Base-by-base conservation (phyloP, 306 rosid genomes). In the Ammopiptanthus mongolicus region DNA sequence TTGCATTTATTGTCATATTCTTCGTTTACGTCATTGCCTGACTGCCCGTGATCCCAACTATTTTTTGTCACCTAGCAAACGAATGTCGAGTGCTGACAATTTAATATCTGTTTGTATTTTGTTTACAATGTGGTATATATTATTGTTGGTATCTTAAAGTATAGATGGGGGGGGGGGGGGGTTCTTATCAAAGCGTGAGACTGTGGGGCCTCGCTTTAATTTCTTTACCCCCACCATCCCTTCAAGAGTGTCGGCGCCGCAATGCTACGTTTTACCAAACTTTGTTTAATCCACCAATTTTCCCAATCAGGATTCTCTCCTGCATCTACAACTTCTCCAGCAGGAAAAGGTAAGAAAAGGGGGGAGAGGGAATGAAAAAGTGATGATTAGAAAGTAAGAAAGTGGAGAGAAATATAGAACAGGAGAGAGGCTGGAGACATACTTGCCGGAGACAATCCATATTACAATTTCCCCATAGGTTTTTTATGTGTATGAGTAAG, bases 241-340 rank as follows among this genome's bases (percentile, higher is more conserved):
- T 39, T 59, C 8, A 15, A 1, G 37, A 44, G 78, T 48, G 83
- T 81, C 85, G 78, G 85, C 85, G 72, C 65, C 33, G 18, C 46
- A 52, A 18, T 19, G 4, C n/a, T 23, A 0, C 10, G 31, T 65
- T 65, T 73, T 6, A 6, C 18, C 44, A 8, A 22, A 15, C 28
- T 57, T 69, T 48, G 8, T 21, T 18, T 59, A 25, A 8, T 3
- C 15, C 55, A 3, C 44, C n/a, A n/a, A n/a, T n/a, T n/a, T n/a
- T n/a, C n/a, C n/a, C n/a, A n/a, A n/a, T n/a, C n/a, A n/a, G n/a
- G n/a, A n/a, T n/a, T n/a, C n/a, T n/a, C n/a, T n/a, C n/a, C n/a
- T n/a, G n/a, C n/a, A n/a, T n/a, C n/a, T n/a, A n/a, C n/a, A n/a
- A n/a, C n/a, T n/a, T n/a, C n/a, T n/a, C n/a, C n/a, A n/a, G n/a